Conservation (phyloP, 2,329 filamentous ascomycete genomes). For the Fusarium anthophilum region DNA sequence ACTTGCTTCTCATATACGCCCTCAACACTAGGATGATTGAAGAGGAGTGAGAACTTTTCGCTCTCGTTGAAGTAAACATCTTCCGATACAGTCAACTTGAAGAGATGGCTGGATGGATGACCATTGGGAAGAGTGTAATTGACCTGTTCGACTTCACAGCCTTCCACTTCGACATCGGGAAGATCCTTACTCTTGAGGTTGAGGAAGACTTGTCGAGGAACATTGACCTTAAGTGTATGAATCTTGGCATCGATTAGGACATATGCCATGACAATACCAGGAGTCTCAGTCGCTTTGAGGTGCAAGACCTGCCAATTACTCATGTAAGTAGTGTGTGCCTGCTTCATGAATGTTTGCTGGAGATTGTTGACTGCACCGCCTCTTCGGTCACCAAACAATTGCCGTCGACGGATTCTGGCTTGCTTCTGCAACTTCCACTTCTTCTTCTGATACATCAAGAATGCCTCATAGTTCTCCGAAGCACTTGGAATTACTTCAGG, state of each 20-base stretch:
- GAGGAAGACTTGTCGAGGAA: slow-evolving; percentile 88
- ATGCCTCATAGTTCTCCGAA: slow-evolving; percentile 85
- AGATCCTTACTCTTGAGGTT: slow-evolving; percentile 90
- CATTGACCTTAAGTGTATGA: slow-evolving; percentile 86
- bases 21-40: slow-evolving; percentile 94
- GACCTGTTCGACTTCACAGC: slow-evolving; percentile 91
- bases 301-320: slow-evolving; percentile 96
- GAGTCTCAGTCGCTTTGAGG: slow-evolving; percentile 81
- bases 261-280: slow-evolving; percentile 87
- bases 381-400: slow-evolving; percentile 90
- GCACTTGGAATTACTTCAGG: slow-evolving; percentile 87
- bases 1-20: slow-evolving; percentile 97
- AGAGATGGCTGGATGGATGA: slow-evolving; percentile 91
- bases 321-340: slow-evolving; percentile 88
- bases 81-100: slow-evolving; percentile 91
- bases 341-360: slow-evolving; percentile 83
- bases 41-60: slow-evolving; percentile 82
- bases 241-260: slow-evolving; percentile 95
- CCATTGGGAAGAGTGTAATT: slow-evolving; percentile 94
- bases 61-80: slow-evolving; percentile 86
- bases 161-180: slow-evolving; percentile 86
- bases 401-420: slow-evolving; percentile 82
- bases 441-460: slow-evolving; percentile 93
- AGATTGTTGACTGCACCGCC: slow-evolving; percentile 61
- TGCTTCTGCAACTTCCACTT: slow-evolving; percentile 99